Evolutionary conservation across 805 yeast species (phyloP), one percentile per base, ranked within the genome.

Genomic region (Ogataea paradorogensis): DNA sequence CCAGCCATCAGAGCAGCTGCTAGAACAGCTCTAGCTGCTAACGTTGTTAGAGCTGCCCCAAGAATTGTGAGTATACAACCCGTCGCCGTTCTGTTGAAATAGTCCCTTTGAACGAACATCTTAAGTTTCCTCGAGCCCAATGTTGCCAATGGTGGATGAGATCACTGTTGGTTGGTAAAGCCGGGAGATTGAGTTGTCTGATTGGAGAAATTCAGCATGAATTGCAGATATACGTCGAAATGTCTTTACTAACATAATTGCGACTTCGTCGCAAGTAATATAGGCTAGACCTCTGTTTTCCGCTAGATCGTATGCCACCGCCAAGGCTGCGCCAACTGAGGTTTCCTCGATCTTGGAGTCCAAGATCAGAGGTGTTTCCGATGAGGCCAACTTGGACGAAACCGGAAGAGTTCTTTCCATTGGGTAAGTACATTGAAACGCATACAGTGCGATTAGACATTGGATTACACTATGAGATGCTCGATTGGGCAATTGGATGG

Each of bases 321-420:
- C 93, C 57, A 93, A 93, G 82, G 93, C 98, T 65, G 89, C 95
- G 61, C 98, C 99, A 69, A 93, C 98, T 58, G 99, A 93, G 78
- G 99, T 93, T 56, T 90, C 99, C 58, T 88, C 98, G 47, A 93
- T 93, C 76, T 82, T 93, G 67, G 99, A 93, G 79, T 96, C 93
- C 74, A 89, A 95, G 77, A 93, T 93, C 78, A 90, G 96, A 79
- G 99, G 99, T 76, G 95, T 91, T 62, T 82, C 96, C 53, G 93
- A 88, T 65, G 98, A 91, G 74, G 87, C 96, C 62, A 82, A 87
- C 84, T 83, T 93, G 66, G 88, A 93, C 73, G 99, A 93, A 78
- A 95, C 99, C 68, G 99, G 99, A 73, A 88, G 96, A 76, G 99
- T 93, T 66, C 80, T 93, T 68, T 84, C 97, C 58, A 96, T 93